Percentiles rank a stretch among this genome's conserved stretches.
Evolutionary conservation across 352 stramenopile genomes (phyloP).

Genomic region (Peronospora farinosa): DNA sequence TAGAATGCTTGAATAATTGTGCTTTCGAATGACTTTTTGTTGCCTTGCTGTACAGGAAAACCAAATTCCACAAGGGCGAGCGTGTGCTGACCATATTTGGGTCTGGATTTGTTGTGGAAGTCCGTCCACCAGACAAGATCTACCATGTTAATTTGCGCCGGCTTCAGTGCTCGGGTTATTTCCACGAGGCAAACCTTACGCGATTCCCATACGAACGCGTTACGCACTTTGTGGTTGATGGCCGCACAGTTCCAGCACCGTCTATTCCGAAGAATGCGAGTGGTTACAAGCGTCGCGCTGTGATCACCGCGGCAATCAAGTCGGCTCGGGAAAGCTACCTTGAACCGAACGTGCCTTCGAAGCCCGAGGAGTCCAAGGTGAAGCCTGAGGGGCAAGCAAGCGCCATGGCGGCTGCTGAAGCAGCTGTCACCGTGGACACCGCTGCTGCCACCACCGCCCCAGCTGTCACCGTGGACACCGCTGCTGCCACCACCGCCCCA

Average conservation of each 20-base stretch:
- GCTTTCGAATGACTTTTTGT: conserved; percentile 2
- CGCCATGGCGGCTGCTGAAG: conserved; percentile 21
- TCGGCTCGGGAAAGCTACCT: conserved; percentile 41
- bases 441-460: conserved; percentile 14
- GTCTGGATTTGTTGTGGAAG: conserved; percentile 69
- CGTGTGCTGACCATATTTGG: conserved; percentile 72
- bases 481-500: conserved; percentile 15
- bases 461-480: conserved; percentile 13
- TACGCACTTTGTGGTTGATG: conserved; percentile 81
- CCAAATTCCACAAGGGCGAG: conserved; percentile 69
- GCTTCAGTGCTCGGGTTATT: conserved; percentile 61
- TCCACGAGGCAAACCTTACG: conserved; percentile 57
- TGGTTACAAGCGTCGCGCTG: conserved; percentile 59
- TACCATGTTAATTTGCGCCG: conserved; percentile 78
- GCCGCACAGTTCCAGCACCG: conserved; percentile 53
- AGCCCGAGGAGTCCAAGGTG: conserved; percentile 16
- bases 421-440: conserved; percentile 16
- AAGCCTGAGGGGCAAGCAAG: conserved; percentile 13
- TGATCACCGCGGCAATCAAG: conserved; percentile 67
- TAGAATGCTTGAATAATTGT: not conserved
- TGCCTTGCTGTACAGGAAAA: conserved; percentile 34
- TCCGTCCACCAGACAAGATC: conserved; percentile 54
- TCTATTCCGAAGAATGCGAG: conserved; percentile 61
- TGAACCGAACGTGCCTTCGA: conserved; percentile 7
- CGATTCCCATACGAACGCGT: conserved; percentile 81